Conservation (phyloP, 192 early-diverging fungal species). For the Endogone sp. region DNA sequence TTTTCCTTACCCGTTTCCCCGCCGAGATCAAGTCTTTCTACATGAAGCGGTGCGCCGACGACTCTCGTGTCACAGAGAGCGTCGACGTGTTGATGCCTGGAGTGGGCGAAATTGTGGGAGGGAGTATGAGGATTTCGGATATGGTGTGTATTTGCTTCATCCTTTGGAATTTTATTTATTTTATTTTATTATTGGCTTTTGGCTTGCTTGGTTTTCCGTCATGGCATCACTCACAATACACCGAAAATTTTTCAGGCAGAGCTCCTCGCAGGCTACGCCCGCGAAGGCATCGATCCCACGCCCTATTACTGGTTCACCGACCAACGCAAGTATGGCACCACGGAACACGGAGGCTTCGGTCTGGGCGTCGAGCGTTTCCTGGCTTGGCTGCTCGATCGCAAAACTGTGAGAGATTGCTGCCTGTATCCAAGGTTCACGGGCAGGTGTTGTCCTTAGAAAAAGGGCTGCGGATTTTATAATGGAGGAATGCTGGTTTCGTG, state of each 20-base stretch:
- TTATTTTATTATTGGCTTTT: neutral
- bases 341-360: slow-evolving; percentile 96
- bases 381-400: slow-evolving; percentile 92
- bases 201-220: no score
- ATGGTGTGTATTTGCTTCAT: slow-evolving; percentile 38
- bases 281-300: slow-evolving; percentile 72
- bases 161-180: neutral
- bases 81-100: slow-evolving; percentile 98
- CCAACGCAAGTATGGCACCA: slow-evolving; percentile 97
- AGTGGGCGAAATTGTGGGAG: slow-evolving; percentile 99
- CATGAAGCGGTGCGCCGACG: slow-evolving; percentile 90
- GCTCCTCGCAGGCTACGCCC: slow-evolving; percentile 29
- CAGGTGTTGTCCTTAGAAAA: slow-evolving; percentile 72
- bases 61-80: slow-evolving; percentile 86
- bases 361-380: slow-evolving; percentile 96
- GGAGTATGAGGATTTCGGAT: slow-evolving; percentile 94
- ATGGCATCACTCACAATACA: neutral
- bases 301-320: slow-evolving; percentile 99
- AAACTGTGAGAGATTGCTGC: slow-evolving; percentile 85
- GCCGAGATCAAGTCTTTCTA: slow-evolving; percentile 98
- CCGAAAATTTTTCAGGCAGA: slow-evolving; percentile 20
- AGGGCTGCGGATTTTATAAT: no score
- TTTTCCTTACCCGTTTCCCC: slow-evolving; percentile 96
- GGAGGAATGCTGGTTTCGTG: no score
- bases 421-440: slow-evolving; percentile 92